These are phyloP conservation scores for Geotrichum phurueaensis DNA, from an alignment of 1,139 yeast species.

Conservation along the genomic window DNA sequence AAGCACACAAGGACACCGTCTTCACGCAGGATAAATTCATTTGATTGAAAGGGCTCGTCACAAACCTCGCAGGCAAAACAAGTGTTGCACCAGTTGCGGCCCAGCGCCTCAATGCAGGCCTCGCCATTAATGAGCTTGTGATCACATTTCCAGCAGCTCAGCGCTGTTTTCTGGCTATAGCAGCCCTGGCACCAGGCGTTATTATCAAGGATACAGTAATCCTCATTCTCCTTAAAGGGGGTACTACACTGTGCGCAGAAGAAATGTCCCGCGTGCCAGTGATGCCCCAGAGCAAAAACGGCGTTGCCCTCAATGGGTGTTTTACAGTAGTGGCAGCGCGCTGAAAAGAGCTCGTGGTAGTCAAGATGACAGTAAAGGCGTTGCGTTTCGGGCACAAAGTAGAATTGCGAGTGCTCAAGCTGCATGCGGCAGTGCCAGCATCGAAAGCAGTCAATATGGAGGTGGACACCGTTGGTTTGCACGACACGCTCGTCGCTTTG, in stretches of 20 bases:
- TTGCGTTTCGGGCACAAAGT: constrained; percentile 14
- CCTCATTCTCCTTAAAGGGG: constrained; percentile 25
- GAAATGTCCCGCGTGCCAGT: constrained; percentile 35
- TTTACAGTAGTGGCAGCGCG: constrained; percentile 31
- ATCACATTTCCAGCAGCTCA: constrained; percentile 35
- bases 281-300: constrained; percentile 30
- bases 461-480: constrained; percentile 26
- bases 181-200: constrained; percentile 31
- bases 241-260: constrained; percentile 34
- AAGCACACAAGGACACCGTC: constrained; percentile 35
- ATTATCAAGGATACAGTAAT: constrained; percentile 26
- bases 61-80: constrained; percentile 36
- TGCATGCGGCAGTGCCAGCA: constrained; percentile 31
- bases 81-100: constrained; percentile 32
- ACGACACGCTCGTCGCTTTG: constrained; percentile 23
- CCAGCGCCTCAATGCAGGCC: constrained; percentile 31
- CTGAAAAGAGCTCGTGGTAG: constrained; percentile 33
- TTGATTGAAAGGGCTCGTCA: constrained; percentile 26
- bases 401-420: constrained; percentile 34
- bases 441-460: constrained; percentile 32
- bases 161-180: constrained; percentile 27
- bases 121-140: constrained; percentile 24
- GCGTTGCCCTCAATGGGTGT: constrained; percentile 34
- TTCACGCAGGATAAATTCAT: constrained; percentile 32
- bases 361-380: constrained; percentile 34